These are phyloP conservation scores for Cutaneotrichosporon sp. DNA, from an alignment of 1,284 basidiomycete species.

Conservation along the genomic window DNA sequence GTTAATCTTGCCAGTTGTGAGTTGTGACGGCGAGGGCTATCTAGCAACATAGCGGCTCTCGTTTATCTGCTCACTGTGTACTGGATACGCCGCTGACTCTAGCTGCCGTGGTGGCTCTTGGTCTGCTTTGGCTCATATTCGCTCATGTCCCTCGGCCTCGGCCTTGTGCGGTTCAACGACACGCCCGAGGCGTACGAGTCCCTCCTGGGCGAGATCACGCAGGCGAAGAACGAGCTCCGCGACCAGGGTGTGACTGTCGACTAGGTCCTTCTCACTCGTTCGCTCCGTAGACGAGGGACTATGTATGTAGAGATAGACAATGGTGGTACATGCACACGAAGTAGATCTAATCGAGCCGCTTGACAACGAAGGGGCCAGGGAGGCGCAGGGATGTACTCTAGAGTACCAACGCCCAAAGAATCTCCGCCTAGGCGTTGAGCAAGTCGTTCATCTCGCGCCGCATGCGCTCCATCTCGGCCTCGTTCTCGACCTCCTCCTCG, in stretches of 20 bases:
- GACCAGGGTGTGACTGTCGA: constrained; percentile 64
- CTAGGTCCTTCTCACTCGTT: too few relatives aligned
- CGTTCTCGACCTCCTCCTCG: constrained; percentile 72
- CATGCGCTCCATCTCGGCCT: constrained; percentile 79
- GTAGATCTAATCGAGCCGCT: too few relatives aligned
- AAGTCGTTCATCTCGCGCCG: constrained; percentile 77
- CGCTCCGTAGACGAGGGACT: too few relatives aligned
- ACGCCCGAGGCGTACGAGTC: constrained; percentile 71
- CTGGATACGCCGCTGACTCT: neutral
- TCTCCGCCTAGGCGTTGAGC: constrained; percentile 66
- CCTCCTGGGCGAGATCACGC: constrained; percentile 58
- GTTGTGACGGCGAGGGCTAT: constrained; percentile 18
- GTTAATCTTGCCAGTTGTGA: constrained; percentile 60
- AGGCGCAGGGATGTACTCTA: too few relatives aligned
- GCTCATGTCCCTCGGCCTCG: constrained; percentile 65
- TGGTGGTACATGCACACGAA: constrained; percentile 10
- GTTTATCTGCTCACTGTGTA: neutral
- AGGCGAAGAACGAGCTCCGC: constrained; percentile 66
- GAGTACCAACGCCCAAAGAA: too few relatives aligned
- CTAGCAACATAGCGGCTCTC: too few relatives aligned
- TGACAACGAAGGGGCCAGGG: too few relatives aligned
- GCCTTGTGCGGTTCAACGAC: constrained; percentile 64
- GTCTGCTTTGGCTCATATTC: constrained; percentile 70
- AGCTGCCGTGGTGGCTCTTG: constrained; percentile 73
- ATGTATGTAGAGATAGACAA: constrained; percentile 7